These are phyloP conservation scores for Hydrangea macrophylla DNA, from an alignment of 148 eudicot genomes.

Conservation along the genomic window DNA sequence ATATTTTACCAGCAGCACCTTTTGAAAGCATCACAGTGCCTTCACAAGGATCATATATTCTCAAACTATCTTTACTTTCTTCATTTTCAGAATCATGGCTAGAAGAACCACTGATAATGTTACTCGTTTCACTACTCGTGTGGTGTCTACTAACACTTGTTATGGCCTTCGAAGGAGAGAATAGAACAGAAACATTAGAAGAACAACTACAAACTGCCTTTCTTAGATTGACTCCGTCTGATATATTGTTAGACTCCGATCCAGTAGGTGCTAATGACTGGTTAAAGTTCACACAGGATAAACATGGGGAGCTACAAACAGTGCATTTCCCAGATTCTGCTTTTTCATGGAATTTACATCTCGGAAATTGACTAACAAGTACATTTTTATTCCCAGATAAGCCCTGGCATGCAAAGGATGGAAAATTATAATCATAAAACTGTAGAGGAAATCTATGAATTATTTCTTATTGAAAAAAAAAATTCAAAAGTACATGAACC, in stretches of 20 bases:
- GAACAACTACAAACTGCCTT: constrained; percentile 5
- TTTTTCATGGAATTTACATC: background rate
- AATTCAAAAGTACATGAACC: background rate
- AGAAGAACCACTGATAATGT: constrained; percentile 8
- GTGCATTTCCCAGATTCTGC: background rate
- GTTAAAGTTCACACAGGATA: background rate
- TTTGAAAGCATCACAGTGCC: constrained; percentile 14
- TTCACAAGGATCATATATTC: constrained; percentile 12
- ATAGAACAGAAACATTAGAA: background rate
- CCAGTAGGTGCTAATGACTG: background rate
- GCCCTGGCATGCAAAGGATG: background rate
- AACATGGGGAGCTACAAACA: constrained; percentile 11
- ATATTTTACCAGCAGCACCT: constrained; percentile 4
- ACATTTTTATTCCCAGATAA: constrained; percentile 13
- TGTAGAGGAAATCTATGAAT: background rate
- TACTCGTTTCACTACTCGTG: constrained; percentile 16
- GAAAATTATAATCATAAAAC: background rate
- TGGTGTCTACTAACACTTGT: background rate
- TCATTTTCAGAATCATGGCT: constrained; percentile 21
- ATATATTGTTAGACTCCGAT: background rate
- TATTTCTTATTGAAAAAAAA: background rate
- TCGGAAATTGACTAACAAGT: background rate
- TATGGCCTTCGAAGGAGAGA: background rate
- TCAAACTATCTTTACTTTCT: constrained; percentile 1
- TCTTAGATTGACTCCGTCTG: constrained; percentile 10